A percentile compares a stretch with the other conserved stretches of the same genome.
phyloP scores from a whole-genome alignment of 2,329 filamentous ascomycete genomes.

The Aureobasidium sp. region DNA sequence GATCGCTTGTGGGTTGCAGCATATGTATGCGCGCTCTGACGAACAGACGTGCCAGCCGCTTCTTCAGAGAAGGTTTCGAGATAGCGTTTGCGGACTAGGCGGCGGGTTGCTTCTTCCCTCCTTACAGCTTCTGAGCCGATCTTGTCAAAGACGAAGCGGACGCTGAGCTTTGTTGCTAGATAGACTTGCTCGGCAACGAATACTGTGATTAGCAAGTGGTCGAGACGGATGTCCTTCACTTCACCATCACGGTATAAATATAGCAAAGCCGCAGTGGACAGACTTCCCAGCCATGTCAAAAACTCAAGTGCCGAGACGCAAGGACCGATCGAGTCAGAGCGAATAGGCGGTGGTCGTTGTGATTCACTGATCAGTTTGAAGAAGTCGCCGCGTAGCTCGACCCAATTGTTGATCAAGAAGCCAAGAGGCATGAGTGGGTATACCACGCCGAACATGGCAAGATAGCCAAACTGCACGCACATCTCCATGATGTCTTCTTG shows the following conservation, averaged over 20 bases:
- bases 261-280: background rate
- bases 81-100: slow-evolving; percentile 1
- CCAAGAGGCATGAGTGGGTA: slow-evolving; percentile 8
- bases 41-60: background rate
- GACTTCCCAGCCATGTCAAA: slow-evolving; percentile 1
- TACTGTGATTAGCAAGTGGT: background rate
- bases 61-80: slow-evolving; percentile 8
- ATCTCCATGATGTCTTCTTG: slow-evolving; percentile 4
- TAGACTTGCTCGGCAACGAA: slow-evolving; percentile 6
- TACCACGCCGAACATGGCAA: background rate
- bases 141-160: background rate
- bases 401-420: slow-evolving; percentile 6
- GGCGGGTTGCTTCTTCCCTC: background rate
- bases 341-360: slow-evolving; percentile 1
- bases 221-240: background rate
- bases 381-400: slow-evolving; percentile 4
- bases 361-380: slow-evolving; percentile 6
- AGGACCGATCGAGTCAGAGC: background rate
- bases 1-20: background rate
- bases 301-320: background rate
- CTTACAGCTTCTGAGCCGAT: slow-evolving; percentile 6
- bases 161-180: background rate
- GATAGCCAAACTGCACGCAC: background rate
- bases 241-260: background rate
- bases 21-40: background rate